Evolutionary conservation across 176 grass and related monocot species (phyloP), one percentile per base, ranked within the genome.

Genomic region (Zea luxurians): DNA sequence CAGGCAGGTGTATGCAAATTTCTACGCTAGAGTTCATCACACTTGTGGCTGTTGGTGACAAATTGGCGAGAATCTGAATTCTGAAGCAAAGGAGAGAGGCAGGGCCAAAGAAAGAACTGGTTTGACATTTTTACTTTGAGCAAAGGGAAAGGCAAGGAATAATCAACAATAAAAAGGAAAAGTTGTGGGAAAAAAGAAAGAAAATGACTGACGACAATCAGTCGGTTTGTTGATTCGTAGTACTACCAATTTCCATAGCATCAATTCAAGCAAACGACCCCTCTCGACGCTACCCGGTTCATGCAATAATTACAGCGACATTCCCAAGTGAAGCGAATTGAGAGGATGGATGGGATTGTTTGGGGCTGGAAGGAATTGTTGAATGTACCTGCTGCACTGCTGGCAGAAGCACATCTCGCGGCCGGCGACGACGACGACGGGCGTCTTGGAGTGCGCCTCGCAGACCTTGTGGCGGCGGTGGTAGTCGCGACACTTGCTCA

Each of bases 391-490:
- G 89, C 95, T 98, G 76, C 95, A 98, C 83, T 98, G 95, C 63
- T 98, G 95, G 82, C 95, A 98, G 81, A 98, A 98, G 77, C 95
- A 88, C 88, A 94, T 93, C 75, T 98, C 89, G 12, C 83, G 69
- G 58, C 95, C 92, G 48, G 79, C 63, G 70, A 98, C 89, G 88
- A 92, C 71, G 85, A 98, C 95, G 65, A 92, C 48, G 35, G 95
- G 87, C 13, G 95, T 92, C 87, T 98, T 98, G 61, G 89, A 92
- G 81, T 98, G 95, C 48, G 74, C 83, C 92, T 94, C 95, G 80
- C 95, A 98, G 48, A 94, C 95, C 85, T 98, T 98, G 79, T 98
- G 95, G 34, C 95, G 88, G n/a, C 91, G 81, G 85, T 94, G 95
- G 79, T 98, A 98, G 73, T 98, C 95, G 60, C 95, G 86, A 80